phyloP scores from a whole-genome alignment of 2,329 filamentous ascomycete genomes.

The Fusarium nisikadoi region DNA sequence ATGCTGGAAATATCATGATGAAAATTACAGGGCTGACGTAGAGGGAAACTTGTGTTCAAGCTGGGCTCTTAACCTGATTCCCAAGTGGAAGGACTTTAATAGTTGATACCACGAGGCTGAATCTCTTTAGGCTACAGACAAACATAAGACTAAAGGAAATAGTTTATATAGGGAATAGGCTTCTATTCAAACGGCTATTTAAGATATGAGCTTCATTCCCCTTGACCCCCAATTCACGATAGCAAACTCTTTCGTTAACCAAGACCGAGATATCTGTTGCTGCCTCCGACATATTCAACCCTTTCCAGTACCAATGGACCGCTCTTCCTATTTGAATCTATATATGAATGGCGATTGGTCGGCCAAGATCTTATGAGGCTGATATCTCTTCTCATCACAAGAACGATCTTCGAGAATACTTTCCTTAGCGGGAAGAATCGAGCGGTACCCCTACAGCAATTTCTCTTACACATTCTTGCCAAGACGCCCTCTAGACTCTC shows the following conservation, averaged over 20 bases:
- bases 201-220: background rate
- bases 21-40: background rate
- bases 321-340: background rate
- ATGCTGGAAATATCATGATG: slow-evolving; percentile 25
- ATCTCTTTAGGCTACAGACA: background rate
- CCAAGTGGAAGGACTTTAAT: too few relatives aligned
- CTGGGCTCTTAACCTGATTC: too few relatives aligned
- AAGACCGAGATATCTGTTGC: too few relatives aligned
- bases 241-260: too few relatives aligned
- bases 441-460: background rate
- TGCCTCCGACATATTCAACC: background rate
- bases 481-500: background rate
- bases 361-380: background rate
- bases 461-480: background rate
- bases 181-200: fast-evolving
- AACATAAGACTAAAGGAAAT: background rate
- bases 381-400: background rate
- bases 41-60: too few relatives aligned
- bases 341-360: background rate
- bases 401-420: background rate
- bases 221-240: background rate
- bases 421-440: background rate
- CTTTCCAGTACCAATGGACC: background rate
- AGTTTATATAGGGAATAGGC: background rate
- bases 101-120: background rate